Conservation (phyloP, 2,329 filamentous ascomycete genomes). For the Spiromastix sp. region DNA sequence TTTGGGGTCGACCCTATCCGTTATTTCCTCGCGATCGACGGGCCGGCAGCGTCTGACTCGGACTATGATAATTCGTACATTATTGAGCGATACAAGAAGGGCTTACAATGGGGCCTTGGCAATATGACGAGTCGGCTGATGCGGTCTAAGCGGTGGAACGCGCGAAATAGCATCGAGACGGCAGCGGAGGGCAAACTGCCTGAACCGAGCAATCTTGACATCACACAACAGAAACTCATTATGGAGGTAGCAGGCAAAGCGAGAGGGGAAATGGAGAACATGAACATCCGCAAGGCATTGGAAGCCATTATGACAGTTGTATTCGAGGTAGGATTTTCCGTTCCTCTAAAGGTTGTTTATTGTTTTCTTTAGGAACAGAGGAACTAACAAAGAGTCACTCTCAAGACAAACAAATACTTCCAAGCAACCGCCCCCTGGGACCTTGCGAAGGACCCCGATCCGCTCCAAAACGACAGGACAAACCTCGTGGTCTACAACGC, state of each 20-base stretch:
- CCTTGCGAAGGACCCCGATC: constrained; percentile 32
- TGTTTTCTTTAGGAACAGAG: too few relatives aligned
- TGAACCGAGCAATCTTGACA: constrained; percentile 20
- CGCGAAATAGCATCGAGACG: constrained; percentile 47
- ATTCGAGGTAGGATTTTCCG: constrained; percentile 38
- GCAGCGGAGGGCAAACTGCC: constrained; percentile 20
- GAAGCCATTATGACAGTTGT: constrained; percentile 54
- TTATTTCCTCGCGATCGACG: constrained; percentile 77
- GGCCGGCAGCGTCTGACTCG: constrained; percentile 65
- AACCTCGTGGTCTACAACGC: constrained; percentile 57
- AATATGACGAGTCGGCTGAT: constrained; percentile 68
- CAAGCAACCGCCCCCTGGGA: constrained; percentile 59
- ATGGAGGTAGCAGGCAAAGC: constrained; percentile 32
- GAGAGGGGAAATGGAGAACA: constrained; percentile 48
- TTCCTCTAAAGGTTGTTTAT: background rate
- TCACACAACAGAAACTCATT: constrained; percentile 32
- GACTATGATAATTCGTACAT: constrained; percentile 77
- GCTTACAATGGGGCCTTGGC: constrained; percentile 65
- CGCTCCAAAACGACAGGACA: constrained; percentile 32
- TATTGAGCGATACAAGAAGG: constrained; percentile 66
- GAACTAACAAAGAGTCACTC: constrained; percentile 2
- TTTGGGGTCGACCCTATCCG: constrained; percentile 83
- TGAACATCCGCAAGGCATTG: constrained; percentile 57
- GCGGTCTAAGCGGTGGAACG: constrained; percentile 58
- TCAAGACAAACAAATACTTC: constrained; percentile 58